Evolutionary conservation across 2,329 filamentous ascomycete species (phyloP).

Genomic region (Stachybotrys echinatus): DNA sequence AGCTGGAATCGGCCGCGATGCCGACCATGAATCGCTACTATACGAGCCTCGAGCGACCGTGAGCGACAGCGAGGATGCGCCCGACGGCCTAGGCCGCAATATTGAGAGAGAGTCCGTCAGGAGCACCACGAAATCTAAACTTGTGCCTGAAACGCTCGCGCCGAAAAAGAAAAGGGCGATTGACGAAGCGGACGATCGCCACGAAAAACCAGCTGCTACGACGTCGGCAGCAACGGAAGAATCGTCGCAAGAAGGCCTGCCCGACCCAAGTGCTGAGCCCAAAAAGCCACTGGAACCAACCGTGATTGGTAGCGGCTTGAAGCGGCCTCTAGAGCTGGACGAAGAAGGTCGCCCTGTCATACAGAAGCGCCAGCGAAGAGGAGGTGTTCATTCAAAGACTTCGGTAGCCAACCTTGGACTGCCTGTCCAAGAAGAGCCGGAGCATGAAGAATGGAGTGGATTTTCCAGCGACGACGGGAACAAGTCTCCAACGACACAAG

Average conservation of each 20-base stretch:
- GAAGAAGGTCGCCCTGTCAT: constrained; percentile 76
- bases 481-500: not conserved
- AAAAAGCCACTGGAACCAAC: not conserved
- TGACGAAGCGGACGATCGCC: too few species aligned
- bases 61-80: constrained; percentile 18
- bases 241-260: too few species aligned
- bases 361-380: constrained; percentile 72
- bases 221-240: too few species aligned
- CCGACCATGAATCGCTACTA: constrained; percentile 52
- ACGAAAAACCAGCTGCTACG: too few species aligned
- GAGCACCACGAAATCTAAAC: constrained; percentile 2
- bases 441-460: constrained; percentile 54
- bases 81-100: constrained; percentile 11
- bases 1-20: constrained; percentile 54
- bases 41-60: constrained; percentile 25
- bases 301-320: constrained; percentile 69
- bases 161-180: too few species aligned
- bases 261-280: too few species aligned
- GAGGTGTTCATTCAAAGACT: constrained; percentile 52
- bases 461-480: constrained; percentile 47
- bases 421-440: constrained; percentile 28
- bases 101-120: constrained; percentile 3
- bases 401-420: constrained; percentile 36
- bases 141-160: too few species aligned
- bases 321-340: constrained; percentile 77